Conservation (phyloP, 352 stramenopile species). For the Pseudoperonospora humuli region DNA sequence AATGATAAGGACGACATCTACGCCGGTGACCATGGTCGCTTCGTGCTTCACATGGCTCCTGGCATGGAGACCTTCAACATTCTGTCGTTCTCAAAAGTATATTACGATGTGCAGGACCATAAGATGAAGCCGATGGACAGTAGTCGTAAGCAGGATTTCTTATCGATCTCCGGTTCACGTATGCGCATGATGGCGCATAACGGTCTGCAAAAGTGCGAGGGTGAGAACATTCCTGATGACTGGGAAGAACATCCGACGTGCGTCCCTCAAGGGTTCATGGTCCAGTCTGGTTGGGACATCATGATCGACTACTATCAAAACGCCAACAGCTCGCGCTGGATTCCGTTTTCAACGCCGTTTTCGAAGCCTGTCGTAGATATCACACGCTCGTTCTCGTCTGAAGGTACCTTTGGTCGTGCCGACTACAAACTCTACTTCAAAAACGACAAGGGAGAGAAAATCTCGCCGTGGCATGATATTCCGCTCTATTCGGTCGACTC, state of each 20-base stretch:
- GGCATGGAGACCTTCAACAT: constrained; percentile 94
- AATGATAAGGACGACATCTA: constrained; percentile 95
- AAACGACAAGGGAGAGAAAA: constrained; percentile 56
- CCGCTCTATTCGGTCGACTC: constrained; percentile 60
- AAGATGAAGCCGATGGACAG: constrained; percentile 96
- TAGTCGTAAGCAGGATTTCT: constrained; percentile 91
- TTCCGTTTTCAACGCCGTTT: constrained; percentile 74
- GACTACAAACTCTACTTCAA: constrained; percentile 77
- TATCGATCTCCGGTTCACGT: constrained; percentile 96
- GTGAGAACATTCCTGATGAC: constrained; percentile 51
- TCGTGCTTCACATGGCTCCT: constrained; percentile 94
- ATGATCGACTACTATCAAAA: constrained; percentile 99
- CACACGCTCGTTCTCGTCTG: constrained; percentile 39
- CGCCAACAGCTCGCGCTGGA: constrained; percentile 79
- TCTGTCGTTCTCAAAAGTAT: constrained; percentile 93
- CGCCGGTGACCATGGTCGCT: constrained; percentile 94
- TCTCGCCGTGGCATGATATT: constrained; percentile 98
- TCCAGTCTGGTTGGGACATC: constrained; percentile 95
- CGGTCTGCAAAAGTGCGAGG: constrained; percentile 87
- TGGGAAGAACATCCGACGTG: constrained; percentile 85
- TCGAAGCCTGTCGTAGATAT: constrained; percentile 37
- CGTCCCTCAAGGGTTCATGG: constrained; percentile 97
- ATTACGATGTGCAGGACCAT: constrained; percentile 96
- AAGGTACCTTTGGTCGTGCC: constrained; percentile 57
- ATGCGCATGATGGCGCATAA: constrained; percentile 95